Evolutionary conservation across 345 rosid genomes (phyloP), one percentile per base, ranked within the genome.

Genomic region (Eucalyptus lansdowneana): DNA sequence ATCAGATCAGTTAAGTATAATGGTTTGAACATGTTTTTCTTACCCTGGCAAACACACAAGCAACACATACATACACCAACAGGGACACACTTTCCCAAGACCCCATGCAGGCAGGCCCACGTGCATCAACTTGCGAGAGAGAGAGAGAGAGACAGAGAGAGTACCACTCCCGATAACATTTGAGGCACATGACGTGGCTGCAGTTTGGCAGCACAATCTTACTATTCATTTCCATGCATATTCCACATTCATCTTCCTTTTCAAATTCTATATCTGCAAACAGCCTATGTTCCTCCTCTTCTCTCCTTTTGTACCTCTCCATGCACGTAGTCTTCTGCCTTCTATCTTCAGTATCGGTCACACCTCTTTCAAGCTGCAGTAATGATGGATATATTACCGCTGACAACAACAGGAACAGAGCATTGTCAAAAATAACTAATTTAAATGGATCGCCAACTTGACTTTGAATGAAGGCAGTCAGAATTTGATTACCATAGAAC

Each of bases 221-320:
- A 81, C 89, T 88, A 60, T 86, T 85, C 44, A 34, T 85, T 58
- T 92, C 93, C 94, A 91, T 88, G 89, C 94, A 92, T 80, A 92
- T 92, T 45, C 91, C 94, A 88, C 94, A 92, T 37, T 92, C 94
- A 21, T 92, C 94, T 87, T 93, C 93, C 83, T 91, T 91, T 87
- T 93, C 94, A 15, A 87, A 88, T 51, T 93, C 94, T 3, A 86
- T 60, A 81, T 90, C 92, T 4, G 90, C 80, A 50, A 9, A 72
- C 34, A 44, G 89, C 88, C 88, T 51, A 40, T 27, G 27, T 27
- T 88, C 89, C 56, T 50, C 85, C 88, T 88, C 91, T 58, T 90
- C 91, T 50, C 87, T 88, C 88, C 89, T 88, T 53, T 80, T 85
- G 56, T 88, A 90, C 80, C 91, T 83, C 89, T 83, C 86, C 40